Conservation (phyloP, 805 yeast species). For the Pichia scutulata region DNA sequence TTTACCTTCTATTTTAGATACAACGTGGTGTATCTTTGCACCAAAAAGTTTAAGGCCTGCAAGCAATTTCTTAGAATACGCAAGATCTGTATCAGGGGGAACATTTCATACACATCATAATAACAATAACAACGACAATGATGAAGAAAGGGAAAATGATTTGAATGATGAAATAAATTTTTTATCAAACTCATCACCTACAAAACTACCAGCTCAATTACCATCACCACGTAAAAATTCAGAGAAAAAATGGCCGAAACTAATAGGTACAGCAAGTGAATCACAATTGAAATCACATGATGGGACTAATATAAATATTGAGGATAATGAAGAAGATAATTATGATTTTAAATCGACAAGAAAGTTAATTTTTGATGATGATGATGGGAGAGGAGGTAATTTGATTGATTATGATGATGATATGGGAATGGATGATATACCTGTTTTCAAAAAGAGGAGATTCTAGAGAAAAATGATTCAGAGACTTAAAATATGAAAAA, state of each 20-base stretch:
- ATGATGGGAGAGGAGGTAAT: neutral
- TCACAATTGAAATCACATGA: constrained; percentile 24
- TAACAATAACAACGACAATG: neutral
- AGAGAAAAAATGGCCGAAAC: constrained; percentile 38
- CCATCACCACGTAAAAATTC: constrained; percentile 49
- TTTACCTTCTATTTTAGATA: constrained; percentile 36
- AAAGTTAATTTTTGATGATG: neutral
- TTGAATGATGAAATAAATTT: neutral
- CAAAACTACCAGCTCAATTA: constrained; percentile 28
- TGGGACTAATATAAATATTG: neutral
- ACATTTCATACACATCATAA: constrained; percentile 14
- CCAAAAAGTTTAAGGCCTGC: constrained; percentile 20
- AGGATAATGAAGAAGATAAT: neutral
- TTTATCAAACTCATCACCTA: neutral
- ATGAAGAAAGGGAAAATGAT: neutral
- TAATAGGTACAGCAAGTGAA: constrained; percentile 36
- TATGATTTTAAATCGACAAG: constrained; percentile 2
- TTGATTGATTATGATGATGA: constrained; percentile 5
- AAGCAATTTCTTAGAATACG: constrained; percentile 17
- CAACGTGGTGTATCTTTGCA: constrained; percentile 50
- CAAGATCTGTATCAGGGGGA: constrained; percentile 16
- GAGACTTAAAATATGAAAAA: too few species aligned
- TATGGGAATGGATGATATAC: constrained; percentile 6
- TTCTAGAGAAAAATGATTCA: neutral
- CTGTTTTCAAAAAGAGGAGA: constrained; percentile 7